These are phyloP conservation scores for Teratosphaeria gauchensis DNA, from an alignment of 2,329 filamentous ascomycete genomes.

Conservation along the genomic window DNA sequence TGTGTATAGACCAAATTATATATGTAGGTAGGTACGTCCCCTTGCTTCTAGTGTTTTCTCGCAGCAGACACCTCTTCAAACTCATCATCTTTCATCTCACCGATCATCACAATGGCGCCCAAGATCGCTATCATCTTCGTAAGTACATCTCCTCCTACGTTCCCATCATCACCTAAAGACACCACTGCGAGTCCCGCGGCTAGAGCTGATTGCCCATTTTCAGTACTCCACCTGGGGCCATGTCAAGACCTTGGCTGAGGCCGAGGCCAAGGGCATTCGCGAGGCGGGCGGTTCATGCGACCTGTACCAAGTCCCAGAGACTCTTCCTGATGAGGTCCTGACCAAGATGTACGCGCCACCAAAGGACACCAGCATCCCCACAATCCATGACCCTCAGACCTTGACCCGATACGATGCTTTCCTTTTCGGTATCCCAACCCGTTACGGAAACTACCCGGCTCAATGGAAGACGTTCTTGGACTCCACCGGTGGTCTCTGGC, in stretches of 20 bases:
- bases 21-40: background rate
- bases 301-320: constrained; percentile 83
- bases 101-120: constrained; percentile 59
- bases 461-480: constrained; percentile 97
- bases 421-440: constrained; percentile 88
- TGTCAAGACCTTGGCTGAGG: constrained; percentile 72
- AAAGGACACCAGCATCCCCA: constrained; percentile 56
- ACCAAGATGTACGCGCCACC: constrained; percentile 81
- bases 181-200: no score
- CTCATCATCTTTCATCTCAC: background rate
- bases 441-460: constrained; percentile 93
- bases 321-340: constrained; percentile 73
- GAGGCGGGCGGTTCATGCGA: constrained; percentile 73
- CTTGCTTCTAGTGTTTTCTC: background rate
- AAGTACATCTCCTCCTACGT: constrained; percentile 31
- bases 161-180: background rate
- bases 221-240: constrained; percentile 95
- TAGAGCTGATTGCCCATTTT: background rate
- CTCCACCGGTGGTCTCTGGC: constrained; percentile 76
- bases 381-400: constrained; percentile 49
- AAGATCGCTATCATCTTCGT: constrained; percentile 88
- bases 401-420: constrained; percentile 74
- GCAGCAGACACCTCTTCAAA: background rate
- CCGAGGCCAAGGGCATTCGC: constrained; percentile 84
- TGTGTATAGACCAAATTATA: background rate